Percentiles rank a stretch among this genome's conserved stretches.
phyloP scores from a whole-genome alignment of 1,139 yeast genomes.

The Pneumocystis carinii region DNA sequence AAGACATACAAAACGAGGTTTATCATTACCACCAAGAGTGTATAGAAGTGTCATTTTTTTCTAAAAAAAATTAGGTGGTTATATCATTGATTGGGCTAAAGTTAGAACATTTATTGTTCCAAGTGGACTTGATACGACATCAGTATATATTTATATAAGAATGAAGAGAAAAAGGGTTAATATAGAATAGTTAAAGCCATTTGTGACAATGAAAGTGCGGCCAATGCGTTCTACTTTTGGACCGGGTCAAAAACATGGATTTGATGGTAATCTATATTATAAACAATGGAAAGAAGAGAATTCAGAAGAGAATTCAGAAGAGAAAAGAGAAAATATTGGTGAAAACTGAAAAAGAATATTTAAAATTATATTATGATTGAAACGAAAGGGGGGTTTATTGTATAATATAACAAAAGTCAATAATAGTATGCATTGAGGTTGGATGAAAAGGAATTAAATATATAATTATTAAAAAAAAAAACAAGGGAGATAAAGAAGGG shows the following conservation, averaged over 20 bases:
- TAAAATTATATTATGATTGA: too few relatives aligned
- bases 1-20: constrained; percentile 52
- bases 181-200: background rate
- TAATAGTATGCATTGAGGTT: too few relatives aligned
- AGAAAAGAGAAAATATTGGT: background rate
- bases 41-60: background rate
- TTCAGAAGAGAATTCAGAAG: background rate
- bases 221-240: background rate
- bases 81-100: constrained; percentile 63
- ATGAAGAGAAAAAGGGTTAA: background rate
- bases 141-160: background rate
- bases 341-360: too few relatives aligned
- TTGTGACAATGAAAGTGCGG: background rate
- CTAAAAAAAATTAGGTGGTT: constrained; percentile 25
- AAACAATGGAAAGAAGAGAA: background rate
- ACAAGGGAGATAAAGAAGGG: too few relatives aligned
- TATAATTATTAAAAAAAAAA: too few relatives aligned
- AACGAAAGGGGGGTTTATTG: too few relatives aligned
- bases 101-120: constrained; percentile 91
- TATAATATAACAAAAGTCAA: too few relatives aligned
- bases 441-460: too few relatives aligned
- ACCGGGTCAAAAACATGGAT: background rate
- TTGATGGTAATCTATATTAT: background rate
- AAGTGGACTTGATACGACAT: constrained; percentile 13
- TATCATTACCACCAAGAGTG: background rate